Percentiles rank a stretch among this genome's conserved stretches.
Conservation (phyloP, 768 basidiomycete genomes). For the Serendipita vermifera region DNA sequence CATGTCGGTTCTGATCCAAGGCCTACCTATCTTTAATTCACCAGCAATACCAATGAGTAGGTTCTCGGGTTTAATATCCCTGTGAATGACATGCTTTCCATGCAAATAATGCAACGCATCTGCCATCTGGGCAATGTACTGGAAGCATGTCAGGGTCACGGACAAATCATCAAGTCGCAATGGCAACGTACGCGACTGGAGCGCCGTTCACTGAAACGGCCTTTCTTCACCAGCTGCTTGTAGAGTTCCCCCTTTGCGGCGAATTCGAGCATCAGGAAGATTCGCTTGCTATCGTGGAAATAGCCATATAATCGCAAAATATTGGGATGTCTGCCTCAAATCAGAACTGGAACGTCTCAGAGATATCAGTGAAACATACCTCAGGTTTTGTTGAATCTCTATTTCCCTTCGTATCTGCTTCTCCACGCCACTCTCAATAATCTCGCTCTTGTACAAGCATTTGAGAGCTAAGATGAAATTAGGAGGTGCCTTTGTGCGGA, state of each 20-base stretch:
- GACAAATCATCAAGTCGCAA: constrained; percentile 13
- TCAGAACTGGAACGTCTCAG: background rate
- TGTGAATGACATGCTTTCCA: constrained; percentile 91
- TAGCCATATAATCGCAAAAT: constrained; percentile 90
- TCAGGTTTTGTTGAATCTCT: constrained; percentile 92
- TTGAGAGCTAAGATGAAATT: constrained; percentile 94
- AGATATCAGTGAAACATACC: constrained; percentile 20
- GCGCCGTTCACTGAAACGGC: constrained; percentile 77
- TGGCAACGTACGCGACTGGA: constrained; percentile 39
- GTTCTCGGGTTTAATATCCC: constrained; percentile 99
- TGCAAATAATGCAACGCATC: constrained; percentile 90
- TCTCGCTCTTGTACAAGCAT: constrained; percentile 92
- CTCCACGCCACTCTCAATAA: constrained; percentile 81
- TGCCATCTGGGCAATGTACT: constrained; percentile 97
- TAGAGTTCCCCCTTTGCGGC: constrained; percentile 95
- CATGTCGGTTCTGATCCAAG: background rate
- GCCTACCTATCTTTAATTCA: constrained; percentile 91
- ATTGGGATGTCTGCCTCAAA: constrained; percentile 60
- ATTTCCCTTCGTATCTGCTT: constrained; percentile 97
- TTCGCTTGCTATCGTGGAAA: constrained; percentile 96
- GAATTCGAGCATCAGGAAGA: constrained; percentile 97
- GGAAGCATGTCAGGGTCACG: constrained; percentile 13
- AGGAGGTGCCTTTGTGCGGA: constrained; percentile 67
- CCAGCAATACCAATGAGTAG: constrained; percentile 87
- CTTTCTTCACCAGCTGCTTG: constrained; percentile 80